A percentile compares a stretch with the other conserved stretches of the same genome.
Conservation (phyloP, 2,329 filamentous ascomycete genomes). For the Acarospora socialis region DNA sequence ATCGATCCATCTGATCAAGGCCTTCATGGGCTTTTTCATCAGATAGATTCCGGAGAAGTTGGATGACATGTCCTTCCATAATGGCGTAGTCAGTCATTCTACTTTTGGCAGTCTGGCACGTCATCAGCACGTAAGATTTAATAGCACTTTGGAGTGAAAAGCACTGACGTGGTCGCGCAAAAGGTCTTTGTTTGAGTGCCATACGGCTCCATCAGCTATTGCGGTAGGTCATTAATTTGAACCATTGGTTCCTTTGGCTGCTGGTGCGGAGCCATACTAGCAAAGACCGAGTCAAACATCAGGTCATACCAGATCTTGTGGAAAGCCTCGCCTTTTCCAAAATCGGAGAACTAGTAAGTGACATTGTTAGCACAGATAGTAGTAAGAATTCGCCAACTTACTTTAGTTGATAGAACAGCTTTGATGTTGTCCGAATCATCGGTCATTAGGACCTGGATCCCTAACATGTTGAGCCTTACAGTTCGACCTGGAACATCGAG, state of each 20-base stretch:
- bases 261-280: no score
- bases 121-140: no score
- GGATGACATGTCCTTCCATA: not conserved
- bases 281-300: slow-evolving; percentile 3
- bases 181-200: slow-evolving; percentile 1
- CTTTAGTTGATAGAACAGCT: no score
- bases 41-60: not conserved
- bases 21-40: not conserved
- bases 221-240: no score
- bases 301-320: slow-evolving; percentile 2
- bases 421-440: slow-evolving; percentile 1
- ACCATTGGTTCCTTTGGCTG: no score
- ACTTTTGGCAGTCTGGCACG: not conserved
- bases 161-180: not conserved
- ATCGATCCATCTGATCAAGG: slow-evolving; percentile 4
- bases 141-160: no score
- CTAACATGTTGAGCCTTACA: slow-evolving; percentile 1
- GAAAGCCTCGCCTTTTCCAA: slow-evolving; percentile 2
- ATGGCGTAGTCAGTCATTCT: slow-evolving; percentile 2
- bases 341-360: not conserved
- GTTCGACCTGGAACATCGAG: slow-evolving; percentile 2
- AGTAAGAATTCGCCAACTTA: no score
- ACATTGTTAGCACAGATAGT: not conserved
- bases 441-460: slow-evolving; percentile 2
- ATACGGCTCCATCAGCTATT: slow-evolving; percentile 1